Conservation (phyloP, 805 yeast genomes). For the Scheffersomyces coipomensis region DNA sequence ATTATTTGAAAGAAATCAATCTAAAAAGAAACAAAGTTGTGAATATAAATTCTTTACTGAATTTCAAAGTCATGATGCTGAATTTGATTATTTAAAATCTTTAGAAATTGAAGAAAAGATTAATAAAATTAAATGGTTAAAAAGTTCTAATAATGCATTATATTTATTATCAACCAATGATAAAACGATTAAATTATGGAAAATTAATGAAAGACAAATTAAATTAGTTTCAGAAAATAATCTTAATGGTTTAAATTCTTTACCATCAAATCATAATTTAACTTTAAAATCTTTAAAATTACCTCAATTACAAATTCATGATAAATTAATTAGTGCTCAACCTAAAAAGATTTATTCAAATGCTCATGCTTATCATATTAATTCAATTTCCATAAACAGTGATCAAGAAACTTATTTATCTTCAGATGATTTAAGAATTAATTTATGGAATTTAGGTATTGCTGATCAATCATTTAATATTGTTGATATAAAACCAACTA, state of each 20-base stretch:
- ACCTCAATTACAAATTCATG: slow-evolving; percentile 91
- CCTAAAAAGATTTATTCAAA: slow-evolving; percentile 90
- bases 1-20: slow-evolving; percentile 82
- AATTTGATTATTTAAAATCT: slow-evolving; percentile 93
- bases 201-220: slow-evolving; percentile 86
- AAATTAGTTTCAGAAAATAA: slow-evolving; percentile 92
- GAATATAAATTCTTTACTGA: slow-evolving; percentile 96
- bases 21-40: slow-evolving; percentile 61
- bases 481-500: slow-evolving; percentile 95
- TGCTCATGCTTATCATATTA: slow-evolving; percentile 98
- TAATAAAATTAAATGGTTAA: slow-evolving; percentile 96
- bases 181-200: slow-evolving; percentile 98
- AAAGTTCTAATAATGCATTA: slow-evolving; percentile 84
- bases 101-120: slow-evolving; percentile 97
- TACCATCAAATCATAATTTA: slow-evolving; percentile 14
- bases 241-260: slow-evolving; percentile 38
- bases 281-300: slow-evolving; percentile 54
- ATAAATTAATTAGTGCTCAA: slow-evolving; percentile 90
- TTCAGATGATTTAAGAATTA: slow-evolving; percentile 92
- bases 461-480: slow-evolving; percentile 96
- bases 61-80: slow-evolving; percentile 98
- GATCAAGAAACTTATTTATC: slow-evolving; percentile 95
- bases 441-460: slow-evolving; percentile 91
- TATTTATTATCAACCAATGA: slow-evolving; percentile 90
- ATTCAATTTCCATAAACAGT: slow-evolving; percentile 89